Evolutionary conservation across 2,329 filamentous ascomycete species (phyloP).

Genomic region (Ascochyta viciae-villosae): DNA sequence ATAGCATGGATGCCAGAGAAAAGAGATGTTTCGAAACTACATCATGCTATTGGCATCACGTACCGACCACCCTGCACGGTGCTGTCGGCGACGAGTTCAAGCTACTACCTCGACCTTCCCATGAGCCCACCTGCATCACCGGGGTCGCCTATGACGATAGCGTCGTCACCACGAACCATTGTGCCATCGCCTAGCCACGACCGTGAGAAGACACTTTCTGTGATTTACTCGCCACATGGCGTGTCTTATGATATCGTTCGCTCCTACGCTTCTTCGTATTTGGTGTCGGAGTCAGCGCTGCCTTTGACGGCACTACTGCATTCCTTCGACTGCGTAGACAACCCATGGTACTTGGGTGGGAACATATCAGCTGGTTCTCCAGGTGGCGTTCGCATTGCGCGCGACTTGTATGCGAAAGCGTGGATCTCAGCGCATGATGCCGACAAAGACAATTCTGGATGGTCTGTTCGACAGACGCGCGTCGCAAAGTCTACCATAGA

Average conservation of each 20-base stretch:
- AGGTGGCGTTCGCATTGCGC: constrained; percentile 64
- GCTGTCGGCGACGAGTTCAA: constrained; percentile 40
- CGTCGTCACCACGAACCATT: constrained; percentile 43
- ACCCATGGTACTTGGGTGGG: constrained; percentile 68
- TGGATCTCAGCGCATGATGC: constrained; percentile 71
- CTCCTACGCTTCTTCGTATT: constrained; percentile 64
- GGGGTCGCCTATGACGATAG: constrained; percentile 41
- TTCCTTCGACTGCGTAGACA: constrained; percentile 65
- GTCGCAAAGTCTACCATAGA: constrained; percentile 48
- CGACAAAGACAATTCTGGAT: constrained; percentile 62
- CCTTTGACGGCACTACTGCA: constrained; percentile 71
- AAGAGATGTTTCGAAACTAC: constrained; percentile 65
- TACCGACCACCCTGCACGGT: constrained; percentile 65
- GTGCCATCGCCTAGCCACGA: constrained; percentile 43
- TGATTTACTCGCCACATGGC: constrained; percentile 72
- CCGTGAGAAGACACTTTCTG: constrained; percentile 59
- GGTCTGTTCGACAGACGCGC: constrained; percentile 60
- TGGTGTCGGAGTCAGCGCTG: constrained; percentile 63
- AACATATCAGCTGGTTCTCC: constrained; percentile 65
- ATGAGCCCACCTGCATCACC: constrained; percentile 47
- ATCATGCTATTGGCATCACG: constrained; percentile 74
- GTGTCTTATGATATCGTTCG: constrained; percentile 62
- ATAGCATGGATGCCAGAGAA: constrained; percentile 71
- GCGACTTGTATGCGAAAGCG: constrained; percentile 59
- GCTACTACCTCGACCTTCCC: constrained; percentile 48